Conservation (phyloP, 345 rosid genomes). For the Viola odorata region DNA sequence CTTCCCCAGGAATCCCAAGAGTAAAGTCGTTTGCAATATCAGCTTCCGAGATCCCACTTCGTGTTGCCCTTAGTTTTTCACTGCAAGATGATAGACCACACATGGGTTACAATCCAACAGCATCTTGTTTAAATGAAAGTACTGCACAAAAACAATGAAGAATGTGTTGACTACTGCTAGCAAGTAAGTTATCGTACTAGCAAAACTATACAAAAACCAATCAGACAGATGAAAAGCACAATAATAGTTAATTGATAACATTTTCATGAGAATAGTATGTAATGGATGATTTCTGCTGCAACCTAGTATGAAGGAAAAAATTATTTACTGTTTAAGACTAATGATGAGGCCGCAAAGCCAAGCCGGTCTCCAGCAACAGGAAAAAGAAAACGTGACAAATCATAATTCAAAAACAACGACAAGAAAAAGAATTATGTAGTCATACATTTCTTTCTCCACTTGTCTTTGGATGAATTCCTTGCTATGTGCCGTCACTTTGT, state of each 20-base stretch:
- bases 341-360: too few relatives aligned
- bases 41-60: slow-evolving; percentile 69
- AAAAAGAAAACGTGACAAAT: slow-evolving; percentile 3
- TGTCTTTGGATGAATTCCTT: slow-evolving; percentile 89
- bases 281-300: too few relatives aligned
- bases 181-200: too few relatives aligned
- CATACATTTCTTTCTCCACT: slow-evolving; percentile 89
- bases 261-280: too few relatives aligned
- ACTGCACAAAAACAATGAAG: too few relatives aligned
- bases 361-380: not conserved
- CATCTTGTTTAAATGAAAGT: not conserved
- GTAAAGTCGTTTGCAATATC: slow-evolving; percentile 71
- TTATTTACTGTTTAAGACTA: too few relatives aligned
- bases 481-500: slow-evolving; percentile 91
- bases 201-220: too few relatives aligned
- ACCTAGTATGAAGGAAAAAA: too few relatives aligned
- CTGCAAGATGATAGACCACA: slow-evolving; percentile 30
- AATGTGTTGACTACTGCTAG: too few relatives aligned
- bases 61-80: slow-evolving; percentile 58
- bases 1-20: slow-evolving; percentile 65
- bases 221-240: too few relatives aligned
- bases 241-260: too few relatives aligned
- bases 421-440: not conserved
- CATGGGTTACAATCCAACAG: not conserved
- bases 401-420: not conserved